Percentiles rank a stretch among this genome's conserved stretches.
Conservation (phyloP, 2,329 filamentous ascomycete species). For the Colletotrichum orbiculare region DNA sequence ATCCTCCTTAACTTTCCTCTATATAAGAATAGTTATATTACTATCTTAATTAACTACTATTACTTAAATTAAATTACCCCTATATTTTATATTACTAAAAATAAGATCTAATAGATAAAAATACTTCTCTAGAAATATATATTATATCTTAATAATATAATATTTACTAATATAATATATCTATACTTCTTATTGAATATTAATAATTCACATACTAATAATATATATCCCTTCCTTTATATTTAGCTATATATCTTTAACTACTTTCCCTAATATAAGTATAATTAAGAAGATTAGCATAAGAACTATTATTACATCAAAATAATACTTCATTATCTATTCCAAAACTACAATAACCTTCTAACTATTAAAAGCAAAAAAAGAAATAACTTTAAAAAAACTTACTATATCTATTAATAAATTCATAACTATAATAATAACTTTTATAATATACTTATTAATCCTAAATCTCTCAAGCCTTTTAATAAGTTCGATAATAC, state of each 20-base stretch:
- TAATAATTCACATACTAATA: background rate
- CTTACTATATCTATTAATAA: background rate
- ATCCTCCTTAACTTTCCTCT: no score
- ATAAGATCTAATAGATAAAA: no score
- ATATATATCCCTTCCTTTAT: background rate
- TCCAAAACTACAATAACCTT: background rate
- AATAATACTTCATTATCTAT: no score
- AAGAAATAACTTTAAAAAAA: background rate
- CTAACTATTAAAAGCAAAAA: background rate
- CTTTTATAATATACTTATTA: background rate
- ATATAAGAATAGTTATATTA: no score
- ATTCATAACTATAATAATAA: background rate
- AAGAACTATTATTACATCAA: no score
- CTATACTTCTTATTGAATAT: no score
- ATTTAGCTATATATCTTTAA: background rate
- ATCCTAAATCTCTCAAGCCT: background rate
- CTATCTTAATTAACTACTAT: no score
- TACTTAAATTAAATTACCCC: no score
- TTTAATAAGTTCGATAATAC: background rate
- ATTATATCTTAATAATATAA: background rate
- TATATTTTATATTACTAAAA: no score
- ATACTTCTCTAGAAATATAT: no score
- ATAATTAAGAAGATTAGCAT: background rate
- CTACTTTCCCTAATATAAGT: background rate
- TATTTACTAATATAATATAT: background rate